These are phyloP conservation scores for Russula sp. DNA, from an alignment of 768 basidiomycete genomes.

Conservation along the genomic window DNA sequence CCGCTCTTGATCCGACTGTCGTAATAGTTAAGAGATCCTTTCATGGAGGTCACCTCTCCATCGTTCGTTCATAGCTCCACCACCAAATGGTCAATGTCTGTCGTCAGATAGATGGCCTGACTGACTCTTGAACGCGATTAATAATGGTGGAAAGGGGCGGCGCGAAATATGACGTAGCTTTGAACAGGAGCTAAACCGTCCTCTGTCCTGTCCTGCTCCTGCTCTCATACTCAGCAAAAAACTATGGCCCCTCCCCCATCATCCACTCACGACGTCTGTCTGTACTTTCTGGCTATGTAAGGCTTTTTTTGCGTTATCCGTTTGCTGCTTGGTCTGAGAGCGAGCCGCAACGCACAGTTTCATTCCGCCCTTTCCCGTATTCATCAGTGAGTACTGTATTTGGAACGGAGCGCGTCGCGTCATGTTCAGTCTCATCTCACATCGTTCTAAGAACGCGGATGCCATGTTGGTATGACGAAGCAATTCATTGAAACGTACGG, in stretches of 20 bases:
- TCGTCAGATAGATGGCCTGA: too few species aligned
- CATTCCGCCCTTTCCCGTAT: slow-evolving; percentile 29
- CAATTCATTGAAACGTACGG: neutral
- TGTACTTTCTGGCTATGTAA: slow-evolving; percentile 31
- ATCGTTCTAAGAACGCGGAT: slow-evolving; percentile 23
- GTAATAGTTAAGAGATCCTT: neutral
- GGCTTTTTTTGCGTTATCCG: neutral
- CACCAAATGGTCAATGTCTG: too few species aligned
- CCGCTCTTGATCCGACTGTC: neutral
- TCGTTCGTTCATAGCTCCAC: too few species aligned
- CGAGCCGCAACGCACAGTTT: slow-evolving; percentile 21
- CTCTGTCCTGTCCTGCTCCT: too few species aligned
- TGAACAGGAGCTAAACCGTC: too few species aligned
- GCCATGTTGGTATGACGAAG: slow-evolving; percentile 23
- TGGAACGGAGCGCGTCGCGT: neutral
- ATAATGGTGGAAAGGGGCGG: too few species aligned
- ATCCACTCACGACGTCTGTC: slow-evolving; percentile 24
- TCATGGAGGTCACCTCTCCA: neutral
- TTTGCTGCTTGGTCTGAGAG: neutral
- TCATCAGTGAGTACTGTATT: slow-evolving; percentile 26
- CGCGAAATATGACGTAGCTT: too few species aligned
- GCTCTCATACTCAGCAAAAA: neutral
- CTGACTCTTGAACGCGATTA: too few species aligned
- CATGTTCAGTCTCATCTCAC: neutral
- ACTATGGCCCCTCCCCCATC: slow-evolving; percentile 19